These are phyloP conservation scores for Talaromyces islandicus DNA, from an alignment of 2,329 filamentous ascomycete species.

Conservation along the genomic window DNA sequence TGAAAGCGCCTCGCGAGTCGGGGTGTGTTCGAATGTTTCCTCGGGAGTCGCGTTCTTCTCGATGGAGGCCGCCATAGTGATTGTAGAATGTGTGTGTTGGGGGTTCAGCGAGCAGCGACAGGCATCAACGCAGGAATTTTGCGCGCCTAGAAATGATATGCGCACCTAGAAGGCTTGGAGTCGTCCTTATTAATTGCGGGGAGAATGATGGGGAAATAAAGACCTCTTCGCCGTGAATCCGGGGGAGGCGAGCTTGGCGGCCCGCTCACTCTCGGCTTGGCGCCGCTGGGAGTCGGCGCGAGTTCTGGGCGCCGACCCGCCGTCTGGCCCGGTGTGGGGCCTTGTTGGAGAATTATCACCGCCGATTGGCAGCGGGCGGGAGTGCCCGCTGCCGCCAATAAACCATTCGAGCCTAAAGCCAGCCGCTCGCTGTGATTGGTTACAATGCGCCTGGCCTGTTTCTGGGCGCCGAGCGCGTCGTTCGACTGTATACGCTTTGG, in stretches of 20 bases:
- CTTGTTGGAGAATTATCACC: no score
- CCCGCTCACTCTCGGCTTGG: not conserved
- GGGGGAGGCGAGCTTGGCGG: not conserved
- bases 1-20: constrained; percentile 14
- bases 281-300: not conserved
- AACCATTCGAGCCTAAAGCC: not conserved
- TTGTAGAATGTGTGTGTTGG: not conserved
- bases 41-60: constrained; percentile 14
- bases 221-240: not conserved
- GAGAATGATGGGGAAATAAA: not conserved
- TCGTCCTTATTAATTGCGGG: not conserved
- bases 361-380: not conserved
- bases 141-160: not conserved
- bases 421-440: not conserved
- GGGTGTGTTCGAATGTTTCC: constrained; percentile 18
- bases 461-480: not conserved
- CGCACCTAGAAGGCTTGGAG: not conserved
- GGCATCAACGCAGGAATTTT: not conserved
- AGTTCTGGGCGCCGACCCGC: not conserved
- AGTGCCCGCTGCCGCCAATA: not conserved
- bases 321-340: not conserved
- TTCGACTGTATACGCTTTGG: not conserved
- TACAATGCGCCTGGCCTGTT: not conserved
- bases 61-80: constrained; percentile 10
- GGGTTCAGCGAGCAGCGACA: not conserved